Evolutionary conservation across 169 alveolate genomes (phyloP), one percentile per base, ranked within the genome.

Genomic region (Cystoisospora suis): DNA sequence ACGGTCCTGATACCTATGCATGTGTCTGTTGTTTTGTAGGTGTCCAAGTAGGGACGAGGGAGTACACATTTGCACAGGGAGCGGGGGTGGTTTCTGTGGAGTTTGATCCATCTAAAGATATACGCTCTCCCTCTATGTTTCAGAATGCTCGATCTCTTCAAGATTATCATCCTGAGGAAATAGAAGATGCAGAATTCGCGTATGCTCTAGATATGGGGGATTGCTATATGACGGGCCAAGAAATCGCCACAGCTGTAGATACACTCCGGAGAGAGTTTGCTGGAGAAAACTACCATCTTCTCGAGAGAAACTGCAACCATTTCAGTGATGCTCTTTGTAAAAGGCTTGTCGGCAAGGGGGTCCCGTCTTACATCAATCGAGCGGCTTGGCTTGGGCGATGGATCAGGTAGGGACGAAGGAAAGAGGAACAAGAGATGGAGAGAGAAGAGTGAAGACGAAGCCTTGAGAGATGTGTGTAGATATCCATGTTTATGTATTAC

Each of bases 221-320:
- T 20, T 47, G 79, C 45, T 1, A 53, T 12, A 5, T 87, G 65
- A 36, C 75, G 29, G 44, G 69, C 34, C 1, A 44, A 5, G 72
- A 89, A 80, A 86, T 89, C 47, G 65, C 56, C 34, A 34, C 58
- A 0, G 81, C 45, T 53, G 53, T 89, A 36, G 61, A 72, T 23
- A 7, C 32, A 46, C 90, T 89, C 7, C 79, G 81, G 49, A 32
- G 56, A 6, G 80, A 46, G 44, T 89, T 80, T 65, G 56, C 77
- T 1, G 79, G 87, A 58, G 80, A 81, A 0, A 4, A 53, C 29
- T 89, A 89, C n/a, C 59, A 89, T 56, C 65, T 89, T 32, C 45
- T 89, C 42, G 44, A 46, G 27, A 79, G 69, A 7, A 89, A 89
- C 87, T 89, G 93, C 90, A 89, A 89, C 49, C 93, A 89, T 59